Conservation (phyloP, 768 basidiomycete species). For the Hypsizygus marmoreus region DNA sequence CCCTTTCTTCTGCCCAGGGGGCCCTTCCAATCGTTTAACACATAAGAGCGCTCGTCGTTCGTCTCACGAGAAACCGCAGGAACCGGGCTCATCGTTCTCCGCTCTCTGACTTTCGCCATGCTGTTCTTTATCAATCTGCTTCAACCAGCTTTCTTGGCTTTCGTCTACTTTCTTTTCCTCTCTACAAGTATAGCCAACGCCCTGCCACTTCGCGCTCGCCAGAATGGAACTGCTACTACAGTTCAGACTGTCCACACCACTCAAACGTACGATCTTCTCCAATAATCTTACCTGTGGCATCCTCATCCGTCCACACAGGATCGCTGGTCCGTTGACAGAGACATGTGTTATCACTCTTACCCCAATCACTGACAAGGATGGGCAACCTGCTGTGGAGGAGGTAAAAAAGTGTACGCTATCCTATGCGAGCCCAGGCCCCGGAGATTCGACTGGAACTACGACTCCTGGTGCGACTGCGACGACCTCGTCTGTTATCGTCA, state of each 20-base stretch:
- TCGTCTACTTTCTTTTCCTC: conserved; percentile 40
- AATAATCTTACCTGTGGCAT: conserved; percentile 3
- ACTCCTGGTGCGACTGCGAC: conserved; percentile 22
- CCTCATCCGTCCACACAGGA: conserved; percentile 31
- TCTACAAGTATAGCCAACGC: conserved; percentile 35
- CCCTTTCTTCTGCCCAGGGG: conserved; percentile 39
- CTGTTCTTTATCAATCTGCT: conserved; percentile 31
- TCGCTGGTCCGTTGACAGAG: conserved; percentile 52
- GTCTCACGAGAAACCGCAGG: conserved; percentile 50
- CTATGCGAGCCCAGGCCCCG: conserved; percentile 21
- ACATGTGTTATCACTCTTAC: conserved; percentile 63
- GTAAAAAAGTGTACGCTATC: conserved; percentile 53
- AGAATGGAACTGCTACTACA: conserved; percentile 35
- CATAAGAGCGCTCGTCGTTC: conserved; percentile 30
- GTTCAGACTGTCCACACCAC: conserved; percentile 46
- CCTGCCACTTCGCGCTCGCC: conserved; percentile 36
- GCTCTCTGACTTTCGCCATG: conserved; percentile 40
- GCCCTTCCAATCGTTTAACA: conserved; percentile 47
- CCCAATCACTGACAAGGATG: conserved; percentile 50
- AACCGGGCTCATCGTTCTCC: conserved; percentile 43
- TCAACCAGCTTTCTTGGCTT: conserved; percentile 36
- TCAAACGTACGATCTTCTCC: conserved; percentile 44
- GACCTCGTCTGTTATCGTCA: no score
- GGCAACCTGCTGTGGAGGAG: conserved; percentile 51
- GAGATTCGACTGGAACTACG: conserved; percentile 16